Base-by-base conservation (phyloP, 169 alveolate genomes). In the Babesia caballi region DNA sequence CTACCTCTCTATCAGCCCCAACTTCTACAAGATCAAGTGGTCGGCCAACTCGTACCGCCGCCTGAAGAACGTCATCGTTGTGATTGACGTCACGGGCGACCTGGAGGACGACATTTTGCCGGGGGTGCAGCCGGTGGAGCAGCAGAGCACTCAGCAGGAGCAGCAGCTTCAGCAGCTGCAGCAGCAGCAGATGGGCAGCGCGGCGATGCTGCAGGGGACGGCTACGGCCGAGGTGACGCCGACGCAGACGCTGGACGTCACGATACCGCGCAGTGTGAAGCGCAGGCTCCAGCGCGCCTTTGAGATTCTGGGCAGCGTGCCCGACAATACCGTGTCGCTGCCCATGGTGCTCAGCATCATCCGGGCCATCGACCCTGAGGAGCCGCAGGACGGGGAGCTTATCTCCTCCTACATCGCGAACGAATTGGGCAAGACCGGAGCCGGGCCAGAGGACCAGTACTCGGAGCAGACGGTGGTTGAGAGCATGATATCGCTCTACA, bases 21-120 rank as follows among this genome's bases (percentile, higher is more conserved):
- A 81, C 72, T 81, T 70, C 67, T 81, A 81, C 66, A 81, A 81
- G 42, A 49, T 81, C 52, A 58, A 42, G 46, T 81, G 88, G 88
- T 60, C 77, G 36, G 46, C 68, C 28, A 54, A 59, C 42, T 35
- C 84, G n/a, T 61, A 71, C 54, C 63, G 88, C 28, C 42, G 88
- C 14, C 23, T 81, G 74, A 81, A 69, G 68, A 81, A 81, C 46
- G 84, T 81, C 21, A 36, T 71, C 15, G 88, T 81, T 5, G 88
- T 81, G 8, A 32, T 71, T 27, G 88, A 81, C 49, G 74, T 81
- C 54, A 25, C 59, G 0, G 80, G 66, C 36, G 56, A 68, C 4
- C 53, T 32, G 54, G 47, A 51, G 25, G 17, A 44, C 54, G 42
- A 14, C 38, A 44, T 57, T 17, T 17, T 41, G 25, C 51, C 52